A percentile compares a stretch with the other conserved stretches of the same genome.
Evolutionary conservation across 2,329 filamentous ascomycete species (phyloP).

Genomic region (Cladobotryum mycophilum): DNA sequence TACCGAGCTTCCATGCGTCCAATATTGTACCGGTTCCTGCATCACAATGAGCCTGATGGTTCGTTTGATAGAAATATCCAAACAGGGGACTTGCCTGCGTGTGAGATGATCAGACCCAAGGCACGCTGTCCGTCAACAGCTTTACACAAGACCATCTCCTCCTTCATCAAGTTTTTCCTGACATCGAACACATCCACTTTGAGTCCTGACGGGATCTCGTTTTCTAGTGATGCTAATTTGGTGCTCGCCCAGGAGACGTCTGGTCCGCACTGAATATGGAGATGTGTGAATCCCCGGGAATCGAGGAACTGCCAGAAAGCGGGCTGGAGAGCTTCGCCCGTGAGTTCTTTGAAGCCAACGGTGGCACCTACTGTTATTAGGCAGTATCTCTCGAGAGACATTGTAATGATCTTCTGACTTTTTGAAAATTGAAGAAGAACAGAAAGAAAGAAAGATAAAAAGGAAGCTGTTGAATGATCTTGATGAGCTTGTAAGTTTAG

Average conservation of each 20-base stretch:
- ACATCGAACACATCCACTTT: slow-evolving; percentile 26
- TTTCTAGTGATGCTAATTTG: slow-evolving; percentile 14
- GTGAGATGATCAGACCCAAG: slow-evolving; percentile 75
- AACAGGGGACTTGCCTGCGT: slow-evolving; percentile 59
- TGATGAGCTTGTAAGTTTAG: neutral
- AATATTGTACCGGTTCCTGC: slow-evolving; percentile 85
- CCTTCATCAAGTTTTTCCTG: slow-evolving; percentile 28
- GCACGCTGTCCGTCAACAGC: slow-evolving; percentile 37
- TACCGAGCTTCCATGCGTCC: slow-evolving; percentile 65
- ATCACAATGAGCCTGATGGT: neutral
- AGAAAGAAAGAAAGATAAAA: neutral
- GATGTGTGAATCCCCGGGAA: slow-evolving; percentile 57
- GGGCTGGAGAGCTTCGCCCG: slow-evolving; percentile 57
- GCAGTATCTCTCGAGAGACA: slow-evolving; percentile 40
- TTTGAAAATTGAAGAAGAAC: neutral
- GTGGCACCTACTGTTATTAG: slow-evolving; percentile 93
- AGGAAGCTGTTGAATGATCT: neutral
- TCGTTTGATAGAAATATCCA: neutral
- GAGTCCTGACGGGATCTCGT: slow-evolving; percentile 21
- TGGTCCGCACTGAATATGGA: slow-evolving; percentile 76
- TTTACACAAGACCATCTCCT: slow-evolving; percentile 51
- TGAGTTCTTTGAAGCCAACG: slow-evolving; percentile 68
- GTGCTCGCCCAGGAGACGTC: slow-evolving; percentile 40
- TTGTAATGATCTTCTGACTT: slow-evolving; percentile 8
- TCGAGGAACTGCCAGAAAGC: slow-evolving; percentile 57